Conservation (phyloP, 768 basidiomycete species). For the Lentinula guzmanii region DNA sequence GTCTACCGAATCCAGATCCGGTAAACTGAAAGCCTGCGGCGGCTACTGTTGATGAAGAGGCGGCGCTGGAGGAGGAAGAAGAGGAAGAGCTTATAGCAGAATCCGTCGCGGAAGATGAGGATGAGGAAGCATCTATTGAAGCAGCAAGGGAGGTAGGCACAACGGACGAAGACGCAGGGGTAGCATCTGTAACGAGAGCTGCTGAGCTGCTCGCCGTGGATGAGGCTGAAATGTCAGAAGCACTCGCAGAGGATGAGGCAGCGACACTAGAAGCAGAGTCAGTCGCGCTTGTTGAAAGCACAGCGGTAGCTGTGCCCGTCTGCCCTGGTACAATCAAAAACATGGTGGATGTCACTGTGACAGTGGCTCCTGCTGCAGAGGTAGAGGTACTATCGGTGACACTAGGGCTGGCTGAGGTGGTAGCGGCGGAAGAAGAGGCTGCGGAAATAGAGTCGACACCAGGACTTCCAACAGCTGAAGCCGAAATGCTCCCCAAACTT, state of each 20-base stretch:
- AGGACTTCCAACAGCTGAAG: neutral
- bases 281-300: neutral
- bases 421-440: neutral
- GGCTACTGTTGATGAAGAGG: neutral
- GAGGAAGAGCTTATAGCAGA: neutral
- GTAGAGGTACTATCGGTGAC: neutral
- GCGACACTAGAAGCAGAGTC: neutral
- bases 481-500: neutral
- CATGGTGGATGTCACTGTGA: conserved; percentile 3
- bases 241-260: neutral
- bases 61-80: neutral
- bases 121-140: neutral
- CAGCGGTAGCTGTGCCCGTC: neutral
- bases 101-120: neutral
- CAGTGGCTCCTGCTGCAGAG: neutral
- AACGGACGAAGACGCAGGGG: neutral
- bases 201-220: neutral
- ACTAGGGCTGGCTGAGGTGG: neutral
- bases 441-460: neutral
- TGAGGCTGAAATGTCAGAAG: neutral
- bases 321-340: neutral
- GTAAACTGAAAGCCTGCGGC: neutral
- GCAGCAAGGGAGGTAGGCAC: neutral
- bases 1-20: conserved; percentile 3
- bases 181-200: neutral